Percentiles rank a stretch among this genome's conserved stretches.
phyloP scores from a whole-genome alignment of 2,329 filamentous ascomycete species.

The Calonectria fujianensis region DNA sequence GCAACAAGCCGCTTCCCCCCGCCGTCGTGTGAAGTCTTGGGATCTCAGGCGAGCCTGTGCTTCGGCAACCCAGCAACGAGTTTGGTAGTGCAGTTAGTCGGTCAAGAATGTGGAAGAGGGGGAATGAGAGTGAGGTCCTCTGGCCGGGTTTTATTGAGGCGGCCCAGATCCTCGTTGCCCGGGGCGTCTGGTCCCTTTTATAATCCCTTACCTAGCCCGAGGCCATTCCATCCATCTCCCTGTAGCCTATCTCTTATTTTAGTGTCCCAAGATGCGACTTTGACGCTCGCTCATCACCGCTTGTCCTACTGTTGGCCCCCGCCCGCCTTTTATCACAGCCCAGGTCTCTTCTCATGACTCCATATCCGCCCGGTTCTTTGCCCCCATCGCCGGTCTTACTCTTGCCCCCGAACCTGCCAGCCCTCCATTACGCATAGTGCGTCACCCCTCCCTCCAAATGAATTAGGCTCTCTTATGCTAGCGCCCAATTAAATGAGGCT shows the following conservation, averaged over 20 bases:
- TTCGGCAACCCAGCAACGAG: conserved; percentile 50
- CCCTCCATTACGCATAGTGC: conserved; percentile 33
- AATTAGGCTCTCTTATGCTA: conserved; percentile 14
- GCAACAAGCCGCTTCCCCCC: conserved; percentile 41
- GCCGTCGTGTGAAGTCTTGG: conserved; percentile 44
- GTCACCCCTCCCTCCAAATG: conserved; percentile 39
- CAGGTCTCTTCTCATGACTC: conserved; percentile 37
- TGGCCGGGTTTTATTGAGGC: conserved; percentile 35
- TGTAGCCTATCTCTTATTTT: conserved; percentile 17
- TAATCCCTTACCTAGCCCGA: conserved; percentile 50
- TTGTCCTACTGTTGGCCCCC: conserved; percentile 15
- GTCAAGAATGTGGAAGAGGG: conserved; percentile 39
- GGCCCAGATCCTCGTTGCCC: conserved; percentile 43
- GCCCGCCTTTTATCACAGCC: conserved; percentile 29
- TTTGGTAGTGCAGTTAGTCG: conserved; percentile 44
- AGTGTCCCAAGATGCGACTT: conserved; percentile 31
- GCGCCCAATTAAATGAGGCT: conserved; percentile 49
- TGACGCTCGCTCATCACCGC: conserved; percentile 29
- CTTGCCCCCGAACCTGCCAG: conserved; percentile 27
- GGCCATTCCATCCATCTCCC: conserved; percentile 41
- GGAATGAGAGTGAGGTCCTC: conserved; percentile 34
- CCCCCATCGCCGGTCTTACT: conserved; percentile 24
- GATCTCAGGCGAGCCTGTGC: conserved; percentile 45
- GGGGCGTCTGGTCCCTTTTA: conserved; percentile 53
- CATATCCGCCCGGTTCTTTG: conserved; percentile 17